A percentile compares a stretch with the other conserved stretches of the same genome.
These are phyloP conservation scores for Triticum dicoccoides DNA, from an alignment of 176 grass and related monocot genomes.

Conservation along the genomic window DNA sequence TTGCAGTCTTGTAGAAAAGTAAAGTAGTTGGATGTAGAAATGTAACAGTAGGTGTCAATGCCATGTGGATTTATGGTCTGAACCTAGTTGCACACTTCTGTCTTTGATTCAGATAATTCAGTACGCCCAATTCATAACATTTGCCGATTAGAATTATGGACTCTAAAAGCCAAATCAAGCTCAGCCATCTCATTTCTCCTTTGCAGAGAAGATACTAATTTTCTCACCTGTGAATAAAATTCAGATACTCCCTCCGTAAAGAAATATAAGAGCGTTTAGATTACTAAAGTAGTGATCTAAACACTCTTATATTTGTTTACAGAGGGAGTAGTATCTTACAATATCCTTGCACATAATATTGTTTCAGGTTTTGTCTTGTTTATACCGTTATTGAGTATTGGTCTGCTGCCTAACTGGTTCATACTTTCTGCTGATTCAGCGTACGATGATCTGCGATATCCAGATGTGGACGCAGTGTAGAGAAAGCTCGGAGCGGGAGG, in stretches of 20 bases:
- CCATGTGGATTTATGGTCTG: neutral
- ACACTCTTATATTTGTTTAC: too few species aligned
- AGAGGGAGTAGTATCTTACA: neutral
- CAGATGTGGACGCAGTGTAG: neutral
- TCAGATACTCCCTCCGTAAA: neutral
- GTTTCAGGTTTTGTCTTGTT: neutral
- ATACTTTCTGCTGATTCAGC: too few species aligned
- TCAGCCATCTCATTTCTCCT: neutral
- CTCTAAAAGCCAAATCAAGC: neutral
- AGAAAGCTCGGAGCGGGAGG: too few species aligned
- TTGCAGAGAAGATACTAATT: neutral
- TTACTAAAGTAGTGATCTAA: too few species aligned
- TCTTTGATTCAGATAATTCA: neutral
- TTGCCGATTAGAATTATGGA: neutral
- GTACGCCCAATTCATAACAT: neutral
- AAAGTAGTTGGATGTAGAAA: neutral
- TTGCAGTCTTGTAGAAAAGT: neutral
- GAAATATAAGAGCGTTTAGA: too few species aligned
- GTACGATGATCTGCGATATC: too few species aligned
- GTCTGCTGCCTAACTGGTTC: neutral
- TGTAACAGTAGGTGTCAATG: neutral
- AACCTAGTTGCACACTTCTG: neutral
- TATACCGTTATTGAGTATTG: neutral
- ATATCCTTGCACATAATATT: neutral
- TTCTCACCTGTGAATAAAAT: neutral